Base-by-base conservation (phyloP, 1,284 basidiomycete genomes). In the Apiotrichum gracile region DNA sequence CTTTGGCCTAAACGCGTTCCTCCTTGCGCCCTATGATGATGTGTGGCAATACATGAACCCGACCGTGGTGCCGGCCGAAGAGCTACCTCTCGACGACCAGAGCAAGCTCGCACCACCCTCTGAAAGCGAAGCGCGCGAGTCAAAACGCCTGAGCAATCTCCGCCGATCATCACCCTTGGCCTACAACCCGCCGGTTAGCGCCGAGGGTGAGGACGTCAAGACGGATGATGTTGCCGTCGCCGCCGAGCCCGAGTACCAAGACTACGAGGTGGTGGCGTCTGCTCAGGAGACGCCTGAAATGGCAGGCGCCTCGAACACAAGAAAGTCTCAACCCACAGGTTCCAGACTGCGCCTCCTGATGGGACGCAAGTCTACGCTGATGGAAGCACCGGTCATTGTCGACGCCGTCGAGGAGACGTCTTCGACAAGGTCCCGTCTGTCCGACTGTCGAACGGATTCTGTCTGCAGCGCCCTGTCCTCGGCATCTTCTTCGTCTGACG, bases 1-100 rank as follows among this genome's bases (percentile, higher is more conserved):
- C 1, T 67, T 67, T 45, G 65, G 64, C 5, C 55, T 74, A 7
- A 66, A 74, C 47, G 61, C 63, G 1, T 74, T 58, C 53, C 64
- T 74, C 1, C 57, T 74, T 3, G 63, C 65, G 45, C 70, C 72
- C 16, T 59, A 61, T 14, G 69, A 71, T 42, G 49, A 57, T 6
- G 45, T 65, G 10, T 74, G 69, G 68, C 45, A 60, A 12, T 70
- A 68, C 54, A 51, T 69, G 38, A 54, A 62, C 34, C 63, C 65
- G 5, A 38, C 53, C 13, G 60, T 54, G n/a, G 21, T 53, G 14
- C 39, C 51, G 6, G 38, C 46, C n/a, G 52, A 55, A 27, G 35
- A 27, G 3, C 25, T 58, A 21, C 40, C 38, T 26, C 47, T 47
- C 26, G 49, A 47, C 19, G 49, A 47, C 26, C 16, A 25, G 21